Conservation (phyloP, 2,329 filamentous ascomycete species). For the Herpotrichia juniperi region DNA sequence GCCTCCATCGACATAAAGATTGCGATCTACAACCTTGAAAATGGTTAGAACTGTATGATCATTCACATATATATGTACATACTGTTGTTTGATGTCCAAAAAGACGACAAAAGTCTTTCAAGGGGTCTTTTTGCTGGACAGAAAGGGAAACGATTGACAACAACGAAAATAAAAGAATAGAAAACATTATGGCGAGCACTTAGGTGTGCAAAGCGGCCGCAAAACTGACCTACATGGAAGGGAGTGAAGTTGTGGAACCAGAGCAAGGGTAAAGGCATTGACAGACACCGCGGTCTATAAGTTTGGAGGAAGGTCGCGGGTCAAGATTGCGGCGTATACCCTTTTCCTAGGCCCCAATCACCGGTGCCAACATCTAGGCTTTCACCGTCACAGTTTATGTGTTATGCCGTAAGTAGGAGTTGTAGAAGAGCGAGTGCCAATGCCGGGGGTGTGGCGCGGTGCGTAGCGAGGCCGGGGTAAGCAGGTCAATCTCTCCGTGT, state of each 20-base stretch:
- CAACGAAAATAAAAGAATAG: neutral
- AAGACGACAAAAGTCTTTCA: constrained; percentile 23
- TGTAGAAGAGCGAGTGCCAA: neutral
- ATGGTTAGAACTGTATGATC: neutral
- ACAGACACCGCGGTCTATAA: neutral
- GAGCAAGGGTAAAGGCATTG: too few species aligned
- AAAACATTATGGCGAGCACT: constrained; percentile 5
- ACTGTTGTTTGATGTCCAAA: constrained; percentile 63
- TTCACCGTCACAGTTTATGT: neutral
- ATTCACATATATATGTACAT: neutral
- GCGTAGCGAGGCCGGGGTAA: constrained; percentile 2
- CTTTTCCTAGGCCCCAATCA: constrained; percentile 1
- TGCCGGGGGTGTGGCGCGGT: neutral
- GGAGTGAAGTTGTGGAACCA: too few species aligned
- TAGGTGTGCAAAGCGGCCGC: neutral
- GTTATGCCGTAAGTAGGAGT: neutral
- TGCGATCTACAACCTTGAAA: constrained; percentile 51
- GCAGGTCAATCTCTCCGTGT: neutral
- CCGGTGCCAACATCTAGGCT: neutral
- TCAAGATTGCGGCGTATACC: neutral
- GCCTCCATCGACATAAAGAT: constrained; percentile 60
- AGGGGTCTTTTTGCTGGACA: constrained; percentile 15
- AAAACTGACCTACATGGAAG: neutral
- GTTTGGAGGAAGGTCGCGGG: neutral
- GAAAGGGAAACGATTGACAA: constrained; percentile 1